Evolutionary conservation across 2,329 filamentous ascomycete genomes (phyloP), one percentile per base, ranked within the genome.

Genomic region (Aspergillus hiratsukae): DNA sequence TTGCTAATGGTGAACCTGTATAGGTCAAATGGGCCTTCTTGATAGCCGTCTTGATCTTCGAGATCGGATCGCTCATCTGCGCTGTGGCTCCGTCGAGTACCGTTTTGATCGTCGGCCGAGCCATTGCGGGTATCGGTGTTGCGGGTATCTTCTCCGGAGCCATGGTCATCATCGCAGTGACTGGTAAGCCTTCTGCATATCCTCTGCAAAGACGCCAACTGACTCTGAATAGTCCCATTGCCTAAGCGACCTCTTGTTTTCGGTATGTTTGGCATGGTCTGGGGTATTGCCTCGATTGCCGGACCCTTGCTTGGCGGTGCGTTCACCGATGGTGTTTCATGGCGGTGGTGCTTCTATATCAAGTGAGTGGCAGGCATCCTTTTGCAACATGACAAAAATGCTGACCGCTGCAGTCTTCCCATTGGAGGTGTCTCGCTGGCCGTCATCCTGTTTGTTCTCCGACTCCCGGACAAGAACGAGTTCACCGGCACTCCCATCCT

Each of bases 251-350:
- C 83, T 79, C 59, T 70, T 2, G 68, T 65, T 23, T 67, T 71
- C 23, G 69, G 68, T 0, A 66, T 84, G 43, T 75, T 84, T 43
- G 80, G 80, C 10, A 80, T 76, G 51, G 82, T 84, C 73, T 85
- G 80, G 69, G 83, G 82, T 17, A 76, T 86, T 51, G 81, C 81
- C 0, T 72, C 71, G 5, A 70, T 77, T 45, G 66, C 72, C 28
- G 74, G 73, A 3, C 75, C 75, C 3, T 64, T 76, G 43, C 63
- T 79, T 43, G 77, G 77, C 27, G 77, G 77, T n/a, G 75, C 68
- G 6, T 78, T 78, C 53, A 78, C 75, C 5, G 74, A 76, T 62
- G 53, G 69, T 60, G 55, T 76, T 10, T 66, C 70, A 9, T 75
- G 72, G 71, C 58, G 71, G n/a, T 74, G 70, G 70, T 74, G 71